Base-by-base conservation (phyloP, 495 filamentous ascomycete genomes). In the Penicillium antarcticum region DNA sequence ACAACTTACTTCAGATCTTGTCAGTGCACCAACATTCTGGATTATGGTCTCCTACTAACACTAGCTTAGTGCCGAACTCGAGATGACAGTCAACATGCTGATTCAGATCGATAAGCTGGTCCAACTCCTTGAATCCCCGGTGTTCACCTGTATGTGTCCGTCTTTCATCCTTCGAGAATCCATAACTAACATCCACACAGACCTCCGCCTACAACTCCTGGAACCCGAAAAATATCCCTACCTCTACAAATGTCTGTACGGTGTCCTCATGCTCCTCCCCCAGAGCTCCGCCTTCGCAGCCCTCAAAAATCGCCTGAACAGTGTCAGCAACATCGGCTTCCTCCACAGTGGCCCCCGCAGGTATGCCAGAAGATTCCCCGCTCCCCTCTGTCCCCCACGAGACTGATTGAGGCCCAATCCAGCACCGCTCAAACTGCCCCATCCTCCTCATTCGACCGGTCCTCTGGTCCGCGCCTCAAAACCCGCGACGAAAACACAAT, bases 31-130 rank as follows among this genome's bases (percentile, higher is more conserved):
- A 14, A 32, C 29, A n/a, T n/a, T 17, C 4, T 48, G 14, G 16
- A 14, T 23, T 4, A 19, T 1, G 12, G 7, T 31, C 26, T 21
- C 48, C 51, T 56, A 54, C 77, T 86, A 62, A 86, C 59, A 14
- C 29, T 9, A 17, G 24, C 11, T 45, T 17, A 96, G 91, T 69
- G 95, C 91, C 44, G 95, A 99, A 54, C 80, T 99, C 21, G 95
- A 99, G 71, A 97, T 97, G 88, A 97, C 94, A 0, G 92, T 99
- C 55, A 95, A 94, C 54, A 94, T 97, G 73, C 83, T 99, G 47
- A 97, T 99, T 44, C 95, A 99, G 67, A 96, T 99, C 62, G 95
- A 99, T 69, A 99, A 99, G 67, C 80, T 99, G 34, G 95, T 99
- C 12, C 95, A 99, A 70, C 83, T 99, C 3, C 80, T 99, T 6